phyloP scores from a whole-genome alignment of 2,329 filamentous ascomycete genomes.

The Dryadomyces quercus-mongolicae region DNA sequence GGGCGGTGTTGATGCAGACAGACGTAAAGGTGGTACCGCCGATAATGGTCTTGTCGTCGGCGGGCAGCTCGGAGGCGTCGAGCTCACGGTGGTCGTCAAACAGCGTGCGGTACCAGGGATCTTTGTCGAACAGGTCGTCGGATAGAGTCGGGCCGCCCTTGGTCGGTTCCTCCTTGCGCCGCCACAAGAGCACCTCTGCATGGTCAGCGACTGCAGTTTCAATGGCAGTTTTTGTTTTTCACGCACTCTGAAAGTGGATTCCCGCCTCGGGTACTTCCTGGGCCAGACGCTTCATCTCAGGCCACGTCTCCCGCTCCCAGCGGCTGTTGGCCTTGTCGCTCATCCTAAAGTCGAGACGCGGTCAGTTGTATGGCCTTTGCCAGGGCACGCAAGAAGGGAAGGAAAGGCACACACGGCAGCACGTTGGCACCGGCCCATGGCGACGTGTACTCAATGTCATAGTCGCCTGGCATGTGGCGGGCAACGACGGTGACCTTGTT shows the following conservation, averaged over 20 bases:
- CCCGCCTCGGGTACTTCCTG: slow-evolving; percentile 63
- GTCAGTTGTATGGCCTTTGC: background rate
- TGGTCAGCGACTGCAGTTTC: background rate
- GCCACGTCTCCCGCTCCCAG: slow-evolving; percentile 56
- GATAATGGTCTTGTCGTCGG: slow-evolving; percentile 53
- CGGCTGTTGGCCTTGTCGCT: slow-evolving; percentile 26
- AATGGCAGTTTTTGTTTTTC: too few species aligned
- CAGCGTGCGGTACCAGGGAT: slow-evolving; percentile 63
- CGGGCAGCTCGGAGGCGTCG: slow-evolving; percentile 42
- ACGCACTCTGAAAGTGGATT: slow-evolving; percentile 61
- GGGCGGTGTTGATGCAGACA: slow-evolving; percentile 79
- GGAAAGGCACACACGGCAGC: slow-evolving; percentile 45
- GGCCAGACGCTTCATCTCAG: slow-evolving; percentile 44
- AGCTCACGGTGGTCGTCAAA: slow-evolving; percentile 61
- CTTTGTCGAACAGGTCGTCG: slow-evolving; percentile 50
- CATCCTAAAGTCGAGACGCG: slow-evolving; percentile 24
- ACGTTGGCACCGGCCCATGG: slow-evolving; percentile 82
- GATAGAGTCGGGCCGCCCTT: slow-evolving; percentile 36
- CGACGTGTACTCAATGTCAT: slow-evolving; percentile 80
- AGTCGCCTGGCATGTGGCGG: slow-evolving; percentile 90
- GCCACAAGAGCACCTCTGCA: slow-evolving; percentile 35
- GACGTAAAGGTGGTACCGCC: slow-evolving; percentile 68
- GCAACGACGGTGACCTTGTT: slow-evolving; percentile 33
- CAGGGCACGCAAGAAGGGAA: too few species aligned
- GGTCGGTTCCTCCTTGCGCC: slow-evolving; percentile 29